Evolutionary conservation across 2,329 filamentous ascomycete species (phyloP), one percentile per base, ranked within the genome.

Genomic region (Pyrenophora tritici-repentis): DNA sequence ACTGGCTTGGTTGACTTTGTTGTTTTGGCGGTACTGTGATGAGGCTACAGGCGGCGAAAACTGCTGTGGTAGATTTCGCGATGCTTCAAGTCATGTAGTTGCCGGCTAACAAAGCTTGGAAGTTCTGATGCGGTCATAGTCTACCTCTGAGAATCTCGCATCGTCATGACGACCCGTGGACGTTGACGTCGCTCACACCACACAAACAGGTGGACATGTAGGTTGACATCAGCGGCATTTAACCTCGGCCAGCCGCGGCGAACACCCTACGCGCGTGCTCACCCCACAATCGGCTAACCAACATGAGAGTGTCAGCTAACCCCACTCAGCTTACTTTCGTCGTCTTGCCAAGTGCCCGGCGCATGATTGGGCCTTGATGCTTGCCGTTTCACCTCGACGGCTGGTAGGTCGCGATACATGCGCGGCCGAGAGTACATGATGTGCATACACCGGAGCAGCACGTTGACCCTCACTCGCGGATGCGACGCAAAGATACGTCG

Each of bases 341-440:
- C 43, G 38, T 43, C 39, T 48, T 46, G 42, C 26, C 29, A 40
- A 29, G 26, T 29, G 26, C 9, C 7, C 9, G 26, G 26, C 26
- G 26, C 54, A 47, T 53, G 47, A 59, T 58, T 43, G 43, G 42
- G 12, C 50, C 46, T 58, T 49, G 53, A 55, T 53, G 51, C 52
- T 52, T 59, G 48, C 61, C 58, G 63, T 55, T 51, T 18, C 36
- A 26, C 51, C 45, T 26, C 24, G n/a, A 6, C 36, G 16, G 53
- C 45, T 26, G 56, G 18, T 47, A 50, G 36, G 47, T 54, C 55
- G 56, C 37, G 38, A 47, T 58, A 55, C 42, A 61, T 67, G 67
- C 68, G 68, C 68, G 68, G 68, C 68, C 68, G 68, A 64, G 66
- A 71, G 61, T 24, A 24, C 22, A 53, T 17, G 33, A 52, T 56